Conservation (phyloP, 2,329 filamentous ascomycete genomes). For the Pochonia chlamydosporia region DNA sequence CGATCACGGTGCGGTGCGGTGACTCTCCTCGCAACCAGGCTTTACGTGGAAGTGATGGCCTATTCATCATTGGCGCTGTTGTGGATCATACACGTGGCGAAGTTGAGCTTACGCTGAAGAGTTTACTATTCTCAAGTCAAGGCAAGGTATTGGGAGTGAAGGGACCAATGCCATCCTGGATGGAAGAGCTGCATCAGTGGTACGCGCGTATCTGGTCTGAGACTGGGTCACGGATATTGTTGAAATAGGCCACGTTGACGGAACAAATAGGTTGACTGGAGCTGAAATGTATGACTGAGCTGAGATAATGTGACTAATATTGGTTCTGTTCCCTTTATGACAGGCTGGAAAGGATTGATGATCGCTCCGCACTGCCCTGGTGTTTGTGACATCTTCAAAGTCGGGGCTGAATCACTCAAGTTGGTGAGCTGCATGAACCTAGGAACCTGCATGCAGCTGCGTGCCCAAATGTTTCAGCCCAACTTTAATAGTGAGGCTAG, state of each 20-base stretch:
- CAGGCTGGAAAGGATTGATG: no score
- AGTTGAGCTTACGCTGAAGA: constrained; percentile 61
- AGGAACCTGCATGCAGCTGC: no score
- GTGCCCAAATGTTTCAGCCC: no score
- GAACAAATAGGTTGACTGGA: background rate
- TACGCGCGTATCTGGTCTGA: constrained; percentile 30
- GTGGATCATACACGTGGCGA: constrained; percentile 53
- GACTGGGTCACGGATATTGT: constrained; percentile 28
- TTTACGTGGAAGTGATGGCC: constrained; percentile 54
- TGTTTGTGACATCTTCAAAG: no score
- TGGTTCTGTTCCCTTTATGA: no score
- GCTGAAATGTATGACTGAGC: no score
- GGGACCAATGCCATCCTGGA: constrained; percentile 22
- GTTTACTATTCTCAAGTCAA: constrained; percentile 48
- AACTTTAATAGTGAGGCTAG: no score
- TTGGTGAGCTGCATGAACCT: no score
- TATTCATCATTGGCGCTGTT: constrained; percentile 59
- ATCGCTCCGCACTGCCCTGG: no score
- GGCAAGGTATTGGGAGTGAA: constrained; percentile 27
- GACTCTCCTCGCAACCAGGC: constrained; percentile 54
- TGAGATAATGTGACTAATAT: no score
- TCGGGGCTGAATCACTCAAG: no score
- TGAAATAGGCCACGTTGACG: constrained; percentile 16
- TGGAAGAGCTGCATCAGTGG: constrained; percentile 30
- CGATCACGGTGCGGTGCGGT: constrained; percentile 60